Base-by-base conservation (phyloP, 179 eudicot species). In the Dionaea muscipula region DNA sequence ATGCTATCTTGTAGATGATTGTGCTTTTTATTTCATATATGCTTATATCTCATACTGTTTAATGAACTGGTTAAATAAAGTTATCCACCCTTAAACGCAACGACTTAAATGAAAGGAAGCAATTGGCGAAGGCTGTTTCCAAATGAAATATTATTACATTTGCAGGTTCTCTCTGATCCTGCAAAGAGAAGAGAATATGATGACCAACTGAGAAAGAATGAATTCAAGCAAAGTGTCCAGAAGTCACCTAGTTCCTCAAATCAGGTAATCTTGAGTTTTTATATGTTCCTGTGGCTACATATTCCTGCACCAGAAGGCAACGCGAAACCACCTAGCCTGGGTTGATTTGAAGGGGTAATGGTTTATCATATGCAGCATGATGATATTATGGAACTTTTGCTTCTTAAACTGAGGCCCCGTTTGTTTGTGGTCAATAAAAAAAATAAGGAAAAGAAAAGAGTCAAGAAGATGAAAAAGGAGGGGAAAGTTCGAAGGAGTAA, bases 91-190 rank as follows among this genome's bases (percentile, higher is more conserved):
- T 43, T 2, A 43, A 5, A 4, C 5, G 6, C n/a, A 1, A 14
- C 21, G 0, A 43, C n/a, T 43, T 16, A 43, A 43, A 43, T n/a
- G 10, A 43, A n/a, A 6, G 18, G 7, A 6, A 16, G 22, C 9
- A 18, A 43, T 14, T 14, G 22, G n/a, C n/a, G n/a, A 17, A 43
- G n/a, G 21, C 18, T n/a, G 22, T 20, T 43, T 7, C 6, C 5
- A 43, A 19, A 16, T 5, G 21, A 43, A 44, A 16, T 25, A 40
- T 17, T 23, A n/a, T 41, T 27, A 16, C 7, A 8, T 17, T 46
- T 59, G 27, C 69, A 91, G 98, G 83, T 87, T 72, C 93, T 91
- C 64, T 87, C 98, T 52, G 96, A 91, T 81, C 78, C 76, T 58
- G 66, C 74, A 26, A 91, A 87, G 78, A 91, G 75, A 74, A 75